phyloP scores from a whole-genome alignment of 805 yeast species.

The Peterozyma xylosa region DNA sequence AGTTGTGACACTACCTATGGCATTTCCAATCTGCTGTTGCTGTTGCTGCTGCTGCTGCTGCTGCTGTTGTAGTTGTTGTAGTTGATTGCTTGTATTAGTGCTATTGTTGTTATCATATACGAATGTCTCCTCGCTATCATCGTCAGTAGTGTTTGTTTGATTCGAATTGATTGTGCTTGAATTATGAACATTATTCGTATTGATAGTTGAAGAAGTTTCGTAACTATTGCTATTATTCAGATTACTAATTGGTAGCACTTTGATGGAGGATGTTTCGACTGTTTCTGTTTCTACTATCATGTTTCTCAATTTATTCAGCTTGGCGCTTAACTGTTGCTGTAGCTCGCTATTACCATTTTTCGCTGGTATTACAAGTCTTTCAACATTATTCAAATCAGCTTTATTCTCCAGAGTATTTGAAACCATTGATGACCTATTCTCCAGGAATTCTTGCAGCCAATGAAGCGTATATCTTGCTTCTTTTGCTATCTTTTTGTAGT shows the following conservation, averaged over 20 bases:
- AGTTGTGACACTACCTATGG: slow-evolving; percentile 7
- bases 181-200: background rate
- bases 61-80: slow-evolving; percentile 9
- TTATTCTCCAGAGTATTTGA: too few species aligned
- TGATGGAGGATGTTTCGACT: slow-evolving; percentile 31
- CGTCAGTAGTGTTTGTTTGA: slow-evolving; percentile 18
- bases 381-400: too few species aligned
- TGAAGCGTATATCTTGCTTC: too few species aligned
- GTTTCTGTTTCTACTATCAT: slow-evolving; percentile 60
- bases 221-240: too few species aligned
- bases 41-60: slow-evolving; percentile 10
- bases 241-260: slow-evolving; percentile 2
- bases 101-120: slow-evolving; percentile 62
- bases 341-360: too few species aligned
- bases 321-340: background rate
- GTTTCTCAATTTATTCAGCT: slow-evolving; percentile 6
- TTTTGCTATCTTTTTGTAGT: too few species aligned
- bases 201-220: too few species aligned
- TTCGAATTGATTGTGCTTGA: slow-evolving; percentile 6
- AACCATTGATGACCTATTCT: too few species aligned
- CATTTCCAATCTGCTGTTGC: slow-evolving; percentile 8
- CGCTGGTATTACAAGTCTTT: too few species aligned
- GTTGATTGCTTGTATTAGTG: slow-evolving; percentile 7
- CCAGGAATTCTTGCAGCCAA: too few species aligned
- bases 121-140: slow-evolving; percentile 88